Evolutionary conservation across 768 basidiomycete genomes (phyloP).

Genomic region (Punctularia strigosozonata): DNA sequence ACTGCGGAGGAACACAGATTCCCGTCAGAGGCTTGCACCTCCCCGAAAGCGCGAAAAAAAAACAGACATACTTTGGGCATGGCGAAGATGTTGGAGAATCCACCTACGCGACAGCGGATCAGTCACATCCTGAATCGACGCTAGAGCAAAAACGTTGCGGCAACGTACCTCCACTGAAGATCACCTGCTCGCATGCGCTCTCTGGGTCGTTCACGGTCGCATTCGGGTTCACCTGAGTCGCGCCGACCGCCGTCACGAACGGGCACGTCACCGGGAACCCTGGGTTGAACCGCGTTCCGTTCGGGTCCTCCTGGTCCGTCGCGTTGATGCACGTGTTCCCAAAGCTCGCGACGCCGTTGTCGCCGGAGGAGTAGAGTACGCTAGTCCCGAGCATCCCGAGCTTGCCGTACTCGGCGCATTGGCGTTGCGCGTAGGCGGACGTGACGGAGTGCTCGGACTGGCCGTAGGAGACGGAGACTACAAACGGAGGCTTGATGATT

Average conservation of each 20-base stretch:
- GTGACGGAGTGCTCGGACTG: conserved; percentile 9
- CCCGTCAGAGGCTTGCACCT: too few species aligned
- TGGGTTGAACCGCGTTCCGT: conserved; percentile 26
- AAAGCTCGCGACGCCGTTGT: conserved; percentile 30
- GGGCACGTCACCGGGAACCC: conserved; percentile 32
- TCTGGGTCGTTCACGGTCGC: conserved; percentile 22
- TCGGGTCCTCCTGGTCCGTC: conserved; percentile 12
- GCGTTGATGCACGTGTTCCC: conserved; percentile 20
- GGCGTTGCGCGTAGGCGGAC: conserved; percentile 10
- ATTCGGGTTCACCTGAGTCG: conserved; percentile 23
- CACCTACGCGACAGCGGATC: too few species aligned
- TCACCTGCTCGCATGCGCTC: conserved; percentile 23
- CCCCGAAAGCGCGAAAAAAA: too few species aligned
- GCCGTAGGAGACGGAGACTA: not conserved
- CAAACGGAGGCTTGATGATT: not conserved
- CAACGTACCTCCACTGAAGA: conserved; percentile 27
- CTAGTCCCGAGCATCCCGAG: conserved; percentile 24
- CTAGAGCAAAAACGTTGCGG: too few species aligned
- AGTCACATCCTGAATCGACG: too few species aligned
- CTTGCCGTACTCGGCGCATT: conserved; percentile 16
- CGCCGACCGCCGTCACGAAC: conserved; percentile 25
- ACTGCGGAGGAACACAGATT: too few species aligned
- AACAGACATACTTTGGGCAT: too few species aligned
- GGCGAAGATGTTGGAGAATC: conserved; percentile 28
- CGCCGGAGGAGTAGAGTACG: conserved; percentile 32